Conservation (phyloP, 257 asterid genomes). For the Nicotiana knightiana region DNA sequence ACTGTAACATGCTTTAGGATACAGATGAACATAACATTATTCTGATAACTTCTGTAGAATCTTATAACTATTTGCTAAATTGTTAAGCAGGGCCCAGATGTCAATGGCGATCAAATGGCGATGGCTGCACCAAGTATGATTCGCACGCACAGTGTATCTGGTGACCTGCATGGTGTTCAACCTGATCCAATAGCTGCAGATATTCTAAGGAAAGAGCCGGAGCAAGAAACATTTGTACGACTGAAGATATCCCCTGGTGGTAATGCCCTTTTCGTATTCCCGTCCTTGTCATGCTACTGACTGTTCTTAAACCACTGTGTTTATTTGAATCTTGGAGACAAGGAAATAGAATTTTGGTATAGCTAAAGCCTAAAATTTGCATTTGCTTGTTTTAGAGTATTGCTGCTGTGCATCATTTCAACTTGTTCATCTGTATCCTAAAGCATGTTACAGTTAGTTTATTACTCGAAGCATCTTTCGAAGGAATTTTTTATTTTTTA, state of each 20-base stretch:
- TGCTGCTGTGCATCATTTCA: neutral
- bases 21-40: neutral
- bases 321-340: neutral
- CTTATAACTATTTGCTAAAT: neutral
- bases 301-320: neutral
- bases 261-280: constrained; percentile 28
- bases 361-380: neutral
- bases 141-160: constrained; percentile 81
- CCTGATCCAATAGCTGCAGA: constrained; percentile 96
- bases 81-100: constrained; percentile 33
- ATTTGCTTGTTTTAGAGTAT: neutral
- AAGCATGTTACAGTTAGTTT: neutral
- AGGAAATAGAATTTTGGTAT: neutral
- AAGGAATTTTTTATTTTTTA: neutral
- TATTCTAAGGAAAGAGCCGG: constrained; percentile 86
- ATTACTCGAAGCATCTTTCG: neutral
- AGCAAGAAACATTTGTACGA: constrained; percentile 86
- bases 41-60: neutral
- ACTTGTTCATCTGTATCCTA: neutral
- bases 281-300: neutral
- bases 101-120: constrained; percentile 49
- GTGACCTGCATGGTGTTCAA: constrained; percentile 87
- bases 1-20: no score
- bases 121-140: constrained; percentile 67
- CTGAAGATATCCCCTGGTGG: constrained; percentile 78